phyloP scores from a whole-genome alignment of 2,329 filamentous ascomycete species.

The Fusarium buharicum region DNA sequence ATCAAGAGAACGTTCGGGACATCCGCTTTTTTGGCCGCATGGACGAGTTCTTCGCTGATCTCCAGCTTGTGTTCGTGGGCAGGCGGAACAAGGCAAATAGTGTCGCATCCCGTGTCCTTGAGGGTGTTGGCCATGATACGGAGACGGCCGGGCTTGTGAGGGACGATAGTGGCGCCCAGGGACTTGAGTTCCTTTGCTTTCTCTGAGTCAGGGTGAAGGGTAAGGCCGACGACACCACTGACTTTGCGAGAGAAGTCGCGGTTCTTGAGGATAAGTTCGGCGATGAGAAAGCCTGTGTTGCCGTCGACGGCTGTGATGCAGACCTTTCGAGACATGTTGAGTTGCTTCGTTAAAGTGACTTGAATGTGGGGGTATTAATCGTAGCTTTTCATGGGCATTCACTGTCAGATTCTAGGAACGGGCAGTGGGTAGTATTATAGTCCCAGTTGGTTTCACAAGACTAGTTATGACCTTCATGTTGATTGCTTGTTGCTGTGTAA shows the following conservation, averaged over 20 bases:
- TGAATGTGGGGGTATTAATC: not conserved
- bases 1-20: conserved; percentile 21
- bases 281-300: conserved; percentile 62
- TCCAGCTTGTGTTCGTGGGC: conserved; percentile 20
- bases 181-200: conserved; percentile 15
- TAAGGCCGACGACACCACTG: conserved; percentile 54
- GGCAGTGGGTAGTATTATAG: not conserved
- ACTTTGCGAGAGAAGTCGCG: conserved; percentile 55
- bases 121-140: conserved; percentile 7
- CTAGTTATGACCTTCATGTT: too few species aligned
- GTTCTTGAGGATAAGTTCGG: conserved; percentile 59
- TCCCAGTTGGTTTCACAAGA: not conserved
- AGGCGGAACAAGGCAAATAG: conserved; percentile 18
- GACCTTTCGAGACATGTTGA: conserved; percentile 58
- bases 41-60: conserved; percentile 11
- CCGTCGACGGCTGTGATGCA: conserved; percentile 61
- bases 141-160: conserved; percentile 16
- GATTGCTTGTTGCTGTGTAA: not conserved
- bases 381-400: not conserved
- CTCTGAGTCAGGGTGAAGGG: conserved; percentile 51
- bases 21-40: conserved; percentile 18
- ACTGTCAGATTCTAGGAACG: not conserved
- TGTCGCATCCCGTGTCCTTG: conserved; percentile 7
- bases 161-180: conserved; percentile 15
- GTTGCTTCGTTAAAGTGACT: not conserved